These are phyloP conservation scores for Chionographis japonica DNA, from an alignment of 106 monocot species.

Conservation along the genomic window DNA sequence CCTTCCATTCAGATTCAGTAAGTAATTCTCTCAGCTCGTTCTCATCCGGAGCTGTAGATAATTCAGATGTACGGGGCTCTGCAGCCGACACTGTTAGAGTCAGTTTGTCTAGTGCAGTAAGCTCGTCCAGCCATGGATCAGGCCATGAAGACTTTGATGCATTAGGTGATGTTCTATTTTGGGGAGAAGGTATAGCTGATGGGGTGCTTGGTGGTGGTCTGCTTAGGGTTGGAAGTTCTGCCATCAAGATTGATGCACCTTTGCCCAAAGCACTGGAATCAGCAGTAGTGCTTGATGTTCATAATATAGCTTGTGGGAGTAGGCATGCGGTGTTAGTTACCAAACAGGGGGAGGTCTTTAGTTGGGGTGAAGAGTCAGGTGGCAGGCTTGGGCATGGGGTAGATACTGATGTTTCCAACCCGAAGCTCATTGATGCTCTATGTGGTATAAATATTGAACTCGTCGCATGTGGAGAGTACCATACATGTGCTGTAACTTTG, in stretches of 20 bases:
- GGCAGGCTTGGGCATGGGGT: constrained; percentile 63
- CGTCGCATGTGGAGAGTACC: constrained; percentile 60
- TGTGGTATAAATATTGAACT: constrained; percentile 33
- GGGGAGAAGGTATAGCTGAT: constrained; percentile 48
- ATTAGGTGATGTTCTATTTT: constrained; percentile 56
- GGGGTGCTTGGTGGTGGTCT: constrained; percentile 35
- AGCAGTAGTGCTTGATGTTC: constrained; percentile 44
- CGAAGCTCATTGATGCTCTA: constrained; percentile 50
- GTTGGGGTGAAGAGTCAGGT: constrained; percentile 70
- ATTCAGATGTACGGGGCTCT: constrained; percentile 27
- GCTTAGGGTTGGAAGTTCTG: constrained; percentile 25
- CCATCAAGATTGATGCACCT: constrained; percentile 21
- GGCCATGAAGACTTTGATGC: constrained; percentile 52
- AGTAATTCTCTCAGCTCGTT: constrained; percentile 14
- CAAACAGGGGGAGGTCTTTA: constrained; percentile 66
- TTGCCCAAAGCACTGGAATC: constrained; percentile 63
- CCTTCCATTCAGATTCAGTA: constrained; percentile 13
- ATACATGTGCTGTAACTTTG: constrained; percentile 67
- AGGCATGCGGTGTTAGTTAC: constrained; percentile 57
- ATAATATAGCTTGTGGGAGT: constrained; percentile 52
- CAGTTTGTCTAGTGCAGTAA: constrained; percentile 54
- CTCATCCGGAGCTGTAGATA: constrained; percentile 21
- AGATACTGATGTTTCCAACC: constrained; percentile 49
- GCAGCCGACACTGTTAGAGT: constrained; percentile 43
- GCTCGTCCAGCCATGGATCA: constrained; percentile 64